A percentile compares a stretch with the other conserved stretches of the same genome.
phyloP scores from a whole-genome alignment of 2,329 filamentous ascomycete genomes.

The Aspergillus hiratsukae region DNA sequence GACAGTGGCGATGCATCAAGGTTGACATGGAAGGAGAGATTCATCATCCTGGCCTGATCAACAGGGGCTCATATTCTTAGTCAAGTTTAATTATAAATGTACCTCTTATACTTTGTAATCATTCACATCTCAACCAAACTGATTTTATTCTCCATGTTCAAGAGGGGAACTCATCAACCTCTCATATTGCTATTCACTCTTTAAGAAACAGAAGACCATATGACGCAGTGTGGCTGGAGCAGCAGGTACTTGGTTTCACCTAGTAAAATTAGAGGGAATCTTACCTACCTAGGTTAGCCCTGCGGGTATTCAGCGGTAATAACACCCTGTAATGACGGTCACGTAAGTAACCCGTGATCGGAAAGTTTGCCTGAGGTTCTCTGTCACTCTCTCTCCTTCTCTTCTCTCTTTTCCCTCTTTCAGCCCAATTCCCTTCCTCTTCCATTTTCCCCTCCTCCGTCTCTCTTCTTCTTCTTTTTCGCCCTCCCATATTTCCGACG shows the following conservation, averaged over 20 bases:
- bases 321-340: neutral
- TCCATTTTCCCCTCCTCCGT: conserved; percentile 18
- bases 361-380: neutral
- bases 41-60: neutral
- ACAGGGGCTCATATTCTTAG: neutral
- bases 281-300: neutral
- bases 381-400: conserved; percentile 3
- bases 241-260: neutral
- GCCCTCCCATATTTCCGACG: conserved; percentile 30
- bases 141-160: neutral
- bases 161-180: neutral
- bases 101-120: neutral
- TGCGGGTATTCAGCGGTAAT: neutral
- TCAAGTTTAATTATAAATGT: neutral
- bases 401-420: conserved; percentile 9
- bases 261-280: neutral
- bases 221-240: neutral
- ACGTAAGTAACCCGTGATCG: neutral
- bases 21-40: neutral
- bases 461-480: conserved; percentile 25
- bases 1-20: neutral
- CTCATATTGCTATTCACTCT: neutral
- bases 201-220: neutral
- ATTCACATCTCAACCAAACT: neutral
- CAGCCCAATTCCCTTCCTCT: conserved; percentile 15